These are phyloP conservation scores for Colletotrichum navitas DNA, from an alignment of 2,329 filamentous ascomycete genomes.

Conservation along the genomic window DNA sequence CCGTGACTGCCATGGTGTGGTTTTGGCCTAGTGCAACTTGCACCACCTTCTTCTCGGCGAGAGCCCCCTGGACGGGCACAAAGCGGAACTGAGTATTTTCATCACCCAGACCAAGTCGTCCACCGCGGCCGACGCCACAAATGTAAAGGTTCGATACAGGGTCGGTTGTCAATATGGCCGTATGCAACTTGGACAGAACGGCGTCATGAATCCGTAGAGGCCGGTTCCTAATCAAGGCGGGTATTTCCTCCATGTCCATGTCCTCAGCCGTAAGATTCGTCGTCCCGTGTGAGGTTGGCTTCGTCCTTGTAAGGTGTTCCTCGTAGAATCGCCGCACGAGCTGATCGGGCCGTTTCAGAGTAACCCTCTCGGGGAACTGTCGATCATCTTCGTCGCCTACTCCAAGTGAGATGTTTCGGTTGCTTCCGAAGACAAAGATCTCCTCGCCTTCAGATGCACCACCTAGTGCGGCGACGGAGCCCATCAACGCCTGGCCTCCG, in stretches of 20 bases:
- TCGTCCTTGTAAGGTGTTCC: conserved; percentile 69
- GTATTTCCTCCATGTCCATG: conserved; percentile 67
- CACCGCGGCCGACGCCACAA: conserved; percentile 91
- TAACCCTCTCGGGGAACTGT: conserved; percentile 89
- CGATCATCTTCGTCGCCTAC: conserved; percentile 97
- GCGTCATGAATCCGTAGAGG: conserved; percentile 85
- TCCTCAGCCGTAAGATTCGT: conserved; percentile 34
- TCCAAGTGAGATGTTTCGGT: conserved; percentile 92
- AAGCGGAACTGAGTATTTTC: conserved; percentile 92
- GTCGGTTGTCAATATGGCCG: conserved; percentile 87
- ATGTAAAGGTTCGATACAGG: conserved; percentile 91
- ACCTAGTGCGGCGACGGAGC: conserved; percentile 43
- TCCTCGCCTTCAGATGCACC: conserved; percentile 74
- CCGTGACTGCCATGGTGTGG: conserved; percentile 87
- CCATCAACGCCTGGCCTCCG: conserved; percentile 34
- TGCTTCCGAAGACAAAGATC: conserved; percentile 93
- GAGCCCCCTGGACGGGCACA: conserved; percentile 81
- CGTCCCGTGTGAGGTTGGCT: conserved; percentile 20
- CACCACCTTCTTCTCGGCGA: conserved; percentile 79
- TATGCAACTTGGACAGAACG: conserved; percentile 91
- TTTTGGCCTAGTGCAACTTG: conserved; percentile 91
- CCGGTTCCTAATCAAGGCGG: conserved; percentile 77
- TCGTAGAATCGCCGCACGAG: conserved; percentile 80
- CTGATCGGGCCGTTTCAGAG: conserved; percentile 80
- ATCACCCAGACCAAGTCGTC: conserved; percentile 88